These are phyloP conservation scores for Petrea volubilis DNA, from an alignment of 257 asterid species.

Conservation along the genomic window DNA sequence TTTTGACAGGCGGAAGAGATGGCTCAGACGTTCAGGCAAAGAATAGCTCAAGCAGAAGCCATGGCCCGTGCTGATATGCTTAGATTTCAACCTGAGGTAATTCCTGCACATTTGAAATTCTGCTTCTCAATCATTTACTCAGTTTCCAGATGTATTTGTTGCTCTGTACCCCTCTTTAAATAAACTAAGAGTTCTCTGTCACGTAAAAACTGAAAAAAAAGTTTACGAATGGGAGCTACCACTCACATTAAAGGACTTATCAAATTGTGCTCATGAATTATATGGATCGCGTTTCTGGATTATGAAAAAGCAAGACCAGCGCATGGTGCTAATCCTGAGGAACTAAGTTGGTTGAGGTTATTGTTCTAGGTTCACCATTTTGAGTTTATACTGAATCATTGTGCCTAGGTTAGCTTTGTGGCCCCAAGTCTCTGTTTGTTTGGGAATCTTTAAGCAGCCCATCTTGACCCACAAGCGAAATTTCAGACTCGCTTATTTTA, in stretches of 20 bases:
- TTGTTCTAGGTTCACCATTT: background rate
- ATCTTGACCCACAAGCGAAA: background rate
- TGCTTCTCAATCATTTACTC: background rate
- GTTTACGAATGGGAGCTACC: background rate
- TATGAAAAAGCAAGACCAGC: background rate
- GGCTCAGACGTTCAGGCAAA: slow-evolving; percentile 99
- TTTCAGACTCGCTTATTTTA: background rate
- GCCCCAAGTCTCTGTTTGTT: background rate
- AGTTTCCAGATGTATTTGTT: background rate
- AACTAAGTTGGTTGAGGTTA: background rate
- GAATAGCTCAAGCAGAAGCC: slow-evolving; percentile 99
- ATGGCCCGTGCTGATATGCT: slow-evolving; percentile 99
- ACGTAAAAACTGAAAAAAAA: background rate
- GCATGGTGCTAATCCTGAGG: background rate
- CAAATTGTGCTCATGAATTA: no score
- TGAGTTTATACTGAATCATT: background rate
- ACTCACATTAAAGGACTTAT: no score
- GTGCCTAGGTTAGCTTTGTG: background rate
- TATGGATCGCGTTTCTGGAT: background rate
- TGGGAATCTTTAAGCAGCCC: background rate
- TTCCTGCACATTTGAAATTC: background rate
- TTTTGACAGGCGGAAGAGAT: slow-evolving; percentile 90
- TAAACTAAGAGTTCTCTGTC: background rate
- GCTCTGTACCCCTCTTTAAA: background rate
- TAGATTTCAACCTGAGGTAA: slow-evolving; percentile 96